These are phyloP conservation scores for Lachancea cidri DNA, from an alignment of 805 yeast genomes.

Conservation along the genomic window DNA sequence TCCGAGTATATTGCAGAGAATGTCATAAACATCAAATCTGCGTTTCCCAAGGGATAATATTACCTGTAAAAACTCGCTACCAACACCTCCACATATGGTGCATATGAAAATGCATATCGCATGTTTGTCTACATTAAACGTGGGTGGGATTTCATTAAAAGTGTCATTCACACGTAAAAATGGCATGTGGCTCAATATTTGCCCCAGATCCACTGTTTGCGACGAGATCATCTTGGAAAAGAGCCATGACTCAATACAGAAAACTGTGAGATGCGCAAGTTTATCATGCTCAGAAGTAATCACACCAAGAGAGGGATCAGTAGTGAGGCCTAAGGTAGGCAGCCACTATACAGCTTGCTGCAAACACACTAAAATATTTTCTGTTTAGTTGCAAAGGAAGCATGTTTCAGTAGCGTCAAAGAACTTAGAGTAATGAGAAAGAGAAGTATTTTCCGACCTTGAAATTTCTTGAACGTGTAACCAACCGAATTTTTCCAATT, in stretches of 20 bases:
- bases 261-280: slow-evolving; percentile 43
- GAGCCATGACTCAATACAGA: slow-evolving; percentile 43
- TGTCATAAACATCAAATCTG: slow-evolving; percentile 46
- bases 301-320: slow-evolving; percentile 36
- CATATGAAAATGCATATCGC: slow-evolving; percentile 38
- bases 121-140: slow-evolving; percentile 15
- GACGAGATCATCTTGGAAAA: slow-evolving; percentile 44
- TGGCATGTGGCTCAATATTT: not conserved
- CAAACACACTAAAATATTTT: slow-evolving; percentile 15
- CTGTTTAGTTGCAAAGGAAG: slow-evolving; percentile 9
- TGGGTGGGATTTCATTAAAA: not conserved
- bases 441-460: too few relatives aligned
- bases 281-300: slow-evolving; percentile 47
- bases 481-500: too few relatives aligned
- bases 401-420: too few relatives aligned
- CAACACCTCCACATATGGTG: slow-evolving; percentile 42
- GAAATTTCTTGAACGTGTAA: too few relatives aligned
- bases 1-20: slow-evolving; percentile 34
- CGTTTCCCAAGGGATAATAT: slow-evolving; percentile 33
- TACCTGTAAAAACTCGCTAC: slow-evolving; percentile 47
- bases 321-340: slow-evolving; percentile 30
- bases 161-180: not conserved
- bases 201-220: slow-evolving; percentile 21
- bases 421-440: too few relatives aligned
- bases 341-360: slow-evolving; percentile 13